phyloP scores from a whole-genome alignment of 208 protist species.

The Leishmania martiniquensis region DNA sequence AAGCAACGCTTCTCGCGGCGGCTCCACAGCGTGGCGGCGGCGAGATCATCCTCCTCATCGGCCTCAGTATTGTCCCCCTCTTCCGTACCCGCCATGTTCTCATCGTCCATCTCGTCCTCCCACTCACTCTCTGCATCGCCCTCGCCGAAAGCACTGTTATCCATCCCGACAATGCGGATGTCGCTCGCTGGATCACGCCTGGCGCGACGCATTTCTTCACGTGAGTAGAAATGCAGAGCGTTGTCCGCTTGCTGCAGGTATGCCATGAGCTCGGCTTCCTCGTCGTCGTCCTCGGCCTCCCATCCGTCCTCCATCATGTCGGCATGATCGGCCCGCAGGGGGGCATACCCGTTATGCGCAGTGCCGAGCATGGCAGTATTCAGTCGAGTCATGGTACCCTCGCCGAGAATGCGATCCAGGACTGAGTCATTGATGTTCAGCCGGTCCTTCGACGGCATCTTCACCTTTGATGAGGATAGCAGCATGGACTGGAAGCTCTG shows the following conservation, averaged over 20 bases:
- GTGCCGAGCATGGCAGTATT: background rate
- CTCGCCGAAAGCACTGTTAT: slow-evolving; percentile 32
- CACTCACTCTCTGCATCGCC: slow-evolving; percentile 22
- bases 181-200: slow-evolving; percentile 37
- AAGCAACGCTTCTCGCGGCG: slow-evolving; percentile 48
- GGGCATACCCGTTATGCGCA: background rate
- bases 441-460: background rate
- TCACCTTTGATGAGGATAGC: slow-evolving; percentile 25
- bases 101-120: slow-evolving; percentile 30
- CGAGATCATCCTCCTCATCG: slow-evolving; percentile 23
- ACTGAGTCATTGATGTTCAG: slow-evolving; percentile 12
- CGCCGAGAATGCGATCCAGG: slow-evolving; percentile 36
- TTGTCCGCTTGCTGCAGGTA: slow-evolving; percentile 80
- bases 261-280: slow-evolving; percentile 75
- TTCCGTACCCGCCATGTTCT: slow-evolving; percentile 22
- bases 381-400: slow-evolving; percentile 5
- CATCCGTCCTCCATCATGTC: slow-evolving; percentile 58
- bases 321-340: slow-evolving; percentile 2
- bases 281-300: slow-evolving; percentile 42
- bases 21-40: slow-evolving; percentile 30
- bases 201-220: slow-evolving; percentile 48
- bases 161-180: slow-evolving; percentile 36
- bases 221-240: slow-evolving; percentile 51
- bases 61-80: slow-evolving; percentile 7
- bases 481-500: slow-evolving; percentile 18